Evolutionary conservation across 352 stramenopile species (phyloP).

Genomic region (Phytophthora sp.): DNA sequence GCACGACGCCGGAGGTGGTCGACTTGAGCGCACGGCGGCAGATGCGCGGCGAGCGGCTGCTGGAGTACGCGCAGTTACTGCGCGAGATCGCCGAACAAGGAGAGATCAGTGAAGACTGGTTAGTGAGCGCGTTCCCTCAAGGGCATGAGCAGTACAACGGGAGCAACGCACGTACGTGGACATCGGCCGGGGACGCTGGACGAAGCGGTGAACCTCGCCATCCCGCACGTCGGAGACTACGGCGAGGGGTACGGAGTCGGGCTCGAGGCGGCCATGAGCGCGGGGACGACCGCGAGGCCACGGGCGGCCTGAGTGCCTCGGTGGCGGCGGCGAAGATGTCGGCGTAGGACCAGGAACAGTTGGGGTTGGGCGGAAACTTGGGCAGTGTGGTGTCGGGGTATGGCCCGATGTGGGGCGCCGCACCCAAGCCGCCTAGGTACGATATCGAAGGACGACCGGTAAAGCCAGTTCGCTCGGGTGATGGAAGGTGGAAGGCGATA

Average conservation of each 20-base stretch:
- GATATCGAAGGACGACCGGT: too few relatives aligned
- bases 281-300: not conserved
- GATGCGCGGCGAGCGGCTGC: not conserved
- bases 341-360: too few relatives aligned
- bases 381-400: too few relatives aligned
- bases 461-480: too few relatives aligned
- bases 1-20: slow-evolving; percentile 11
- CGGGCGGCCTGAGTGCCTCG: not conserved
- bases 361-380: too few relatives aligned
- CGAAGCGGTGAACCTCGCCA: not conserved
- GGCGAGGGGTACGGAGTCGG: slow-evolving; percentile 5
- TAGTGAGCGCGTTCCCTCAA: slow-evolving; percentile 11
- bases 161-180: not conserved
- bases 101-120: not conserved
- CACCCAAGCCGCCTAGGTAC: too few relatives aligned
- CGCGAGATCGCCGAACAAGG: not conserved
- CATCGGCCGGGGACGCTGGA: not conserved
- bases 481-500: too few relatives aligned
- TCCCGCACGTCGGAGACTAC: not conserved
- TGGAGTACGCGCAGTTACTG: not conserved
- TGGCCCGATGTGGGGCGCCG: too few relatives aligned
- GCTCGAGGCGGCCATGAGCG: not conserved
- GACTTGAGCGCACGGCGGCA: not conserved
- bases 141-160: not conserved
- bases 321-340: not conserved